These are phyloP conservation scores for Schizophyllum amplum DNA, from an alignment of 1,284 basidiomycete species.

Conservation along the genomic window DNA sequence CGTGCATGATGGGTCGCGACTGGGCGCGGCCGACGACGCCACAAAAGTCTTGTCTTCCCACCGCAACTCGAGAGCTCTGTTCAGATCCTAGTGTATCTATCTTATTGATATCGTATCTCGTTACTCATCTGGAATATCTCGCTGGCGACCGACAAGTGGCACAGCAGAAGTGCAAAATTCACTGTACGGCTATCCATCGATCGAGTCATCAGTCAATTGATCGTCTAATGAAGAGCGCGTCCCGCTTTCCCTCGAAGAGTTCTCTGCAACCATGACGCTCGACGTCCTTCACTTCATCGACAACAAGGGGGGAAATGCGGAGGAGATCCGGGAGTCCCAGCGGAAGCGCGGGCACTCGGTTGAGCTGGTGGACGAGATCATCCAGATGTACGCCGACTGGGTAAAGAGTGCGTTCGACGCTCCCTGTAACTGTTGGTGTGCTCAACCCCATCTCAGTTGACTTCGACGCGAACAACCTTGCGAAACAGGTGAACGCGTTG, in stretches of 20 bases:
- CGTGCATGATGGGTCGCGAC: not conserved
- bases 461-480: slow-evolving; percentile 72
- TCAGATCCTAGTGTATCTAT: no score
- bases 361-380: slow-evolving; percentile 90
- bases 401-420: slow-evolving; percentile 64
- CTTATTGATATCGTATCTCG: no score
- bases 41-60: no score
- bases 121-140: no score
- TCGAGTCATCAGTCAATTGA: not conserved
- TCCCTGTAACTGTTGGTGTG: not conserved
- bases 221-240: not conserved
- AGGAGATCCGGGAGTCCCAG: slow-evolving; percentile 89
- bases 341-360: slow-evolving; percentile 83
- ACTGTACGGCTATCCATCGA: not conserved
- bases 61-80: no score
- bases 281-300: slow-evolving; percentile 76
- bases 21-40: no score
- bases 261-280: slow-evolving; percentile 33
- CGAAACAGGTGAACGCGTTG: slow-evolving; percentile 81
- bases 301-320: slow-evolving; percentile 91
- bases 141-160: no score
- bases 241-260: not conserved
- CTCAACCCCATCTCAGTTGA: slow-evolving; percentile 49
- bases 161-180: not conserved
- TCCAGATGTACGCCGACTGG: slow-evolving; percentile 90